phyloP scores from a whole-genome alignment of 1,139 yeast genomes.

The Pichia cactophila region DNA sequence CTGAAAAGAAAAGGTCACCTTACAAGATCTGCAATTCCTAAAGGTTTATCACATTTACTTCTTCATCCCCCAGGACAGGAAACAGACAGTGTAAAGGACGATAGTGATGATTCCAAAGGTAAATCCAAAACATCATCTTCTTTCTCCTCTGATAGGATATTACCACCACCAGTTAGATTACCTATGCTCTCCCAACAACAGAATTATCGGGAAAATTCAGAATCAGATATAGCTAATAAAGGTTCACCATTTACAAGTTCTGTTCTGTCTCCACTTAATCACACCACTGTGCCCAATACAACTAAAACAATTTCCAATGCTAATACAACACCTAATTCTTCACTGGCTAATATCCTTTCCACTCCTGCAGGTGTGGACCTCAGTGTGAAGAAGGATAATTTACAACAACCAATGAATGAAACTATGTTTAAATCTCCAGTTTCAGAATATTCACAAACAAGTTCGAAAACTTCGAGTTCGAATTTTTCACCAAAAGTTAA shows the following conservation, averaged over 20 bases:
- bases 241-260: background rate
- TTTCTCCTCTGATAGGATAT: slow-evolving; percentile 8
- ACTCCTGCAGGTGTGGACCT: background rate
- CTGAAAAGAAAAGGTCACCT: slow-evolving; percentile 38
- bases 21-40: slow-evolving; percentile 41
- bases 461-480: slow-evolving; percentile 10
- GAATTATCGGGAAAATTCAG: slow-evolving; percentile 2
- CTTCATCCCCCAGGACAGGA: slow-evolving; percentile 27
- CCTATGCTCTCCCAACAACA: slow-evolving; percentile 6
- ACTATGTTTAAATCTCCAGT: background rate
- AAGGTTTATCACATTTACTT: slow-evolving; percentile 40
- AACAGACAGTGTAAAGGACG: background rate
- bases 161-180: slow-evolving; percentile 13
- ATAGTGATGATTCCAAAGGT: background rate
- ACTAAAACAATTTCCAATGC: background rate
- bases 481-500: slow-evolving; percentile 1
- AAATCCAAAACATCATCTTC: background rate
- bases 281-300: background rate
- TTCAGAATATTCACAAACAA: background rate
- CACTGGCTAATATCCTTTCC: background rate
- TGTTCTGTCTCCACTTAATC: background rate
- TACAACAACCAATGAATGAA: background rate
- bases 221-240: background rate
- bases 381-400: background rate
- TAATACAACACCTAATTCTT: background rate